A percentile compares a stretch with the other conserved stretches of the same genome.
Conservation (phyloP, 2,329 filamentous ascomycete genomes). For the Diaporthe longicolla region DNA sequence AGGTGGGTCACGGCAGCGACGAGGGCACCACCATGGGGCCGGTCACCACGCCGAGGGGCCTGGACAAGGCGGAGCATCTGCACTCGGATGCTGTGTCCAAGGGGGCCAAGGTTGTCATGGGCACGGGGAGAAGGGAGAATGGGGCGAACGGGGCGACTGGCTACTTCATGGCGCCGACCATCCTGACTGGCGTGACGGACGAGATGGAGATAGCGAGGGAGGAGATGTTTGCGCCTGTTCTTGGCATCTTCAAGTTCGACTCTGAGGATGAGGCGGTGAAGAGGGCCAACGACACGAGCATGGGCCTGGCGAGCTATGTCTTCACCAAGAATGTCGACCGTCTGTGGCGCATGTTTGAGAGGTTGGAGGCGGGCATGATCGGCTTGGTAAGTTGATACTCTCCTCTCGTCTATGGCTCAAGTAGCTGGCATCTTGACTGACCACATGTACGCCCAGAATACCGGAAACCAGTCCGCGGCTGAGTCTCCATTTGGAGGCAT, state of each 20-base stretch:
- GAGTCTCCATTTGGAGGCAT: conserved; percentile 47
- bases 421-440: neutral
- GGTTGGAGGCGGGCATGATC: conserved; percentile 75
- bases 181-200: conserved; percentile 67
- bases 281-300: conserved; percentile 53
- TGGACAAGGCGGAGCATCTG: conserved; percentile 53
- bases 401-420: neutral
- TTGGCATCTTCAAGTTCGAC: conserved; percentile 46
- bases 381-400: conserved; percentile 56
- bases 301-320: conserved; percentile 52
- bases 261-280: conserved; percentile 52
- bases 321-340: conserved; percentile 51
- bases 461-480: conserved; percentile 43
- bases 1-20: conserved; percentile 46
- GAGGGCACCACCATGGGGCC: conserved; percentile 53
- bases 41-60: conserved; percentile 51
- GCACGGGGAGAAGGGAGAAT: conserved; percentile 62
- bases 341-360: conserved; percentile 59
- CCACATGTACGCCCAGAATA: conserved; percentile 56
- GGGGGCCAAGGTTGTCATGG: conserved; percentile 47
- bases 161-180: conserved; percentile 80
- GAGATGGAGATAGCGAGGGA: conserved; percentile 45
- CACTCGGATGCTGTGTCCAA: conserved; percentile 43
- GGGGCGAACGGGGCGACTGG: conserved; percentile 66
- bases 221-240: conserved; percentile 46